Evolutionary conservation across 257 asterid species (phyloP).

Genomic region (Solanum paucissectum): DNA sequence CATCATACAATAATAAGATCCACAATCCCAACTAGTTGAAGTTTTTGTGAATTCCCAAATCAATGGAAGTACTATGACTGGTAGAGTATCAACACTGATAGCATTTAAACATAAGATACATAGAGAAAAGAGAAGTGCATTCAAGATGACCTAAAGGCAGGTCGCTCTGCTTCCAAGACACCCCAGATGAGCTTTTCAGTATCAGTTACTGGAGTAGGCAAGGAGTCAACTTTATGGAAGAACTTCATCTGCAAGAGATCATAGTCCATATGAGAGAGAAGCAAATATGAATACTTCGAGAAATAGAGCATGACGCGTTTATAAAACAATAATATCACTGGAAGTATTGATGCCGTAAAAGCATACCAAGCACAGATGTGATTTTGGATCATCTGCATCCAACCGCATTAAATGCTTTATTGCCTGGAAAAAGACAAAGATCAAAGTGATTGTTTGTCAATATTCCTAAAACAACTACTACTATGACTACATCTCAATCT

Average conservation of each 20-base stretch:
- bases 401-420: conserved; percentile 70
- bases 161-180: conserved; percentile 79
- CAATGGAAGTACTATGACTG: neutral
- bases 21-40: neutral
- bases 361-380: conserved; percentile 86
- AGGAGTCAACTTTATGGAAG: conserved; percentile 64
- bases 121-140: neutral
- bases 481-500: neutral
- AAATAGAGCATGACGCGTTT: neutral
- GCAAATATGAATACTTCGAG: neutral
- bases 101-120: neutral
- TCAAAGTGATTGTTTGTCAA: neutral
- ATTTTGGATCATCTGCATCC: conserved; percentile 66
- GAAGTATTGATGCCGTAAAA: neutral
- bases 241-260: conserved; percentile 53
- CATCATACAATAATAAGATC: neutral
- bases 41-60: neutral
- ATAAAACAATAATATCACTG: neutral
- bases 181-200: conserved; percentile 72
- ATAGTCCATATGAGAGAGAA: neutral
- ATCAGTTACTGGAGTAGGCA: conserved; percentile 63
- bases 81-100: neutral
- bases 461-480: neutral
- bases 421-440: conserved; percentile 41
- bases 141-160: conserved; percentile 48